These are phyloP conservation scores for Kalanchoe fedtschenkoi DNA, from an alignment of 164 flowering plant genomes.

Conservation along the genomic window DNA sequence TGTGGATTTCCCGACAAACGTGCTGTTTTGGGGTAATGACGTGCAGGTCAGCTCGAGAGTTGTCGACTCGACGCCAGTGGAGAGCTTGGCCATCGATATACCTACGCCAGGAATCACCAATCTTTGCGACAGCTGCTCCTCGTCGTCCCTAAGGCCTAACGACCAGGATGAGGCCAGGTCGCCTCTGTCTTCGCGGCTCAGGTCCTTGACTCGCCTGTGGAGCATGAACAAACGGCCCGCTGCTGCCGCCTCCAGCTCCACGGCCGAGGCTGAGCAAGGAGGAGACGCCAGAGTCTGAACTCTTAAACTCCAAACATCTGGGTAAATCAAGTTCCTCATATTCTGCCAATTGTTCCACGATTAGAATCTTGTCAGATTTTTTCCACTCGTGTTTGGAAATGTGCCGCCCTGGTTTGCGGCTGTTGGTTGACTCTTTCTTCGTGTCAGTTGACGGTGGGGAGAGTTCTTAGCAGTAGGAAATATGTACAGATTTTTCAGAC, in stretches of 20 bases:
- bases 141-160: slow-evolving; percentile 7
- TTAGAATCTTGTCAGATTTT: neutral
- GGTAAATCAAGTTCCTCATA: neutral
- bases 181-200: slow-evolving; percentile 31
- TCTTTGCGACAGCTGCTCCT: slow-evolving; percentile 10
- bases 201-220: slow-evolving; percentile 57
- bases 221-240: slow-evolving; percentile 39
- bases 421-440: neutral
- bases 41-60: slow-evolving; percentile 32
- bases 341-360: neutral
- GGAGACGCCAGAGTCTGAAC: slow-evolving; percentile 1
- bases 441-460: neutral
- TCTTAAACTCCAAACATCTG: neutral
- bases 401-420: neutral
- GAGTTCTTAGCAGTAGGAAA: neutral
- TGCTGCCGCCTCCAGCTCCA: slow-evolving; percentile 24
- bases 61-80: slow-evolving; percentile 12
- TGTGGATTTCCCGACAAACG: slow-evolving; percentile 49
- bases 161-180: slow-evolving; percentile 38
- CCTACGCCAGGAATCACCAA: slow-evolving; percentile 27
- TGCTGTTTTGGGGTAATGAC: slow-evolving; percentile 66
- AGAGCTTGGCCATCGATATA: slow-evolving; percentile 41
- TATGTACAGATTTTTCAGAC: neutral
- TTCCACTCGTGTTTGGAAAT: neutral
- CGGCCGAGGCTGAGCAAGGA: slow-evolving; percentile 23